These are phyloP conservation scores for Penicillium desertorum DNA, from an alignment of 495 filamentous ascomycete species.

Conservation along the genomic window DNA sequence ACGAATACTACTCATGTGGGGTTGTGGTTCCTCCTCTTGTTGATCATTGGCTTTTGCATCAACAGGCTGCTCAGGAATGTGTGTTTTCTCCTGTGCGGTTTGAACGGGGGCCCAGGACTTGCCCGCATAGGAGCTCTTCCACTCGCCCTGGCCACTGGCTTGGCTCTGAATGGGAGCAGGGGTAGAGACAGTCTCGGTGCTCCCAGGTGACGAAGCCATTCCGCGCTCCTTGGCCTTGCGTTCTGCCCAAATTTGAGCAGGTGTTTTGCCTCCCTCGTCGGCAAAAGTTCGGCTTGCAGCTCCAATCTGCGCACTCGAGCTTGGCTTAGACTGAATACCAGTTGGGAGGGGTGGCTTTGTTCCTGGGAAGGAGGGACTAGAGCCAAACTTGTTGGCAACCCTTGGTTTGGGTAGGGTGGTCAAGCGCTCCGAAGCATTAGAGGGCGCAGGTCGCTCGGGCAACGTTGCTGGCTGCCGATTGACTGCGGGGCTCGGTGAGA, in stretches of 20 bases:
- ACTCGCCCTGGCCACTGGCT: conserved; percentile 67
- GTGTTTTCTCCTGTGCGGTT: conserved; percentile 64
- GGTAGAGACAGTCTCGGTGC: conserved; percentile 39
- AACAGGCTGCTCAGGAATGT: conserved; percentile 54
- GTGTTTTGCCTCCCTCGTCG: conserved; percentile 91
- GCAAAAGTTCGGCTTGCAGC: conserved; percentile 89
- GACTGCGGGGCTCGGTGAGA: conserved; percentile 34
- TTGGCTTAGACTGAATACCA: conserved; percentile 54
- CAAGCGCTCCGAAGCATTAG: conserved; percentile 72
- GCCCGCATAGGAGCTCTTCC: conserved; percentile 86
- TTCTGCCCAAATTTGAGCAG: conserved; percentile 95
- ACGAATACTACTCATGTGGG: conserved; percentile 65
- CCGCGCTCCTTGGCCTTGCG: conserved; percentile 83
- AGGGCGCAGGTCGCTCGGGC: conserved; percentile 65
- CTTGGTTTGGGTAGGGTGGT: conserved; percentile 92
- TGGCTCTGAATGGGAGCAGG: conserved; percentile 56
- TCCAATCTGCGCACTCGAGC: conserved; percentile 61
- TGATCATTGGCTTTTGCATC: conserved; percentile 54
- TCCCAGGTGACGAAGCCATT: conserved; percentile 36
- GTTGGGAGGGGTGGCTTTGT: conserved; percentile 84
- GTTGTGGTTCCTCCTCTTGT: conserved; percentile 50
- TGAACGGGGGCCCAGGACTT: conserved; percentile 86
- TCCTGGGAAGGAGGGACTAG: conserved; percentile 67
- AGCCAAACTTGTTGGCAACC: conserved; percentile 80
- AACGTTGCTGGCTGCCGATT: conserved; percentile 54